Conservation (phyloP, 495 filamentous ascomycete species). For the Aspergillus coremiiformis region DNA sequence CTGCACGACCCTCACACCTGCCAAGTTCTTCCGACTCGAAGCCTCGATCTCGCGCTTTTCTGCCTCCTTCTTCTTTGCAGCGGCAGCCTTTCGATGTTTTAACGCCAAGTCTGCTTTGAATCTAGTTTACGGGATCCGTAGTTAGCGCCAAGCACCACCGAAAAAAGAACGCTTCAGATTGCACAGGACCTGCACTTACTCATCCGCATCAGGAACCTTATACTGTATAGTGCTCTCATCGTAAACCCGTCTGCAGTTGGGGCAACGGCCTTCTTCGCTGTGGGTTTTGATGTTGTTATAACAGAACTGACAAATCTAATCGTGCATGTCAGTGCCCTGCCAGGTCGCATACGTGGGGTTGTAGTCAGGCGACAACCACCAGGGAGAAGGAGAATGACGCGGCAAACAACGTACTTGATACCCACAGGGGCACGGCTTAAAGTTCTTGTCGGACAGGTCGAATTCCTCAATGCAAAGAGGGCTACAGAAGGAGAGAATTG, state of each 20-base stretch:
- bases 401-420: constrained; percentile 66
- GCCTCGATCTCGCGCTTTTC: constrained; percentile 95
- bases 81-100: constrained; percentile 85
- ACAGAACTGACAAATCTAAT: constrained; percentile 97
- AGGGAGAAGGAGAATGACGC: background rate
- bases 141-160: constrained; percentile 20
- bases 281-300: constrained; percentile 93
- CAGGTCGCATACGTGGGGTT: constrained; percentile 1
- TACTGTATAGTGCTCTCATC: constrained; percentile 95
- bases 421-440: constrained; percentile 94
- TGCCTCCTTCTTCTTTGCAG: constrained; percentile 85
- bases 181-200: constrained; percentile 50
- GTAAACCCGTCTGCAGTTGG: constrained; percentile 89
- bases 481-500: constrained; percentile 36
- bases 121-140: constrained; percentile 23
- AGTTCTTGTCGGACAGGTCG: constrained; percentile 93
- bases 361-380: background rate
- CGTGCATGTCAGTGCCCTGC: constrained; percentile 5
- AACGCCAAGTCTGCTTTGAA: constrained; percentile 83
- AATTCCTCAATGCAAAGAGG: constrained; percentile 99
- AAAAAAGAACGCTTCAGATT: background rate
- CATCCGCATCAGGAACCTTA: constrained; percentile 87
- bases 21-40: constrained; percentile 87
- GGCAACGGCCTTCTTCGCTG: constrained; percentile 91
- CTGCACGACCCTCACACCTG: constrained; percentile 90